A percentile compares a stretch with the other conserved stretches of the same genome.
Evolutionary conservation across 2,329 filamentous ascomycete genomes (phyloP).

Genomic region (Raffaelea deltoideospora): DNA sequence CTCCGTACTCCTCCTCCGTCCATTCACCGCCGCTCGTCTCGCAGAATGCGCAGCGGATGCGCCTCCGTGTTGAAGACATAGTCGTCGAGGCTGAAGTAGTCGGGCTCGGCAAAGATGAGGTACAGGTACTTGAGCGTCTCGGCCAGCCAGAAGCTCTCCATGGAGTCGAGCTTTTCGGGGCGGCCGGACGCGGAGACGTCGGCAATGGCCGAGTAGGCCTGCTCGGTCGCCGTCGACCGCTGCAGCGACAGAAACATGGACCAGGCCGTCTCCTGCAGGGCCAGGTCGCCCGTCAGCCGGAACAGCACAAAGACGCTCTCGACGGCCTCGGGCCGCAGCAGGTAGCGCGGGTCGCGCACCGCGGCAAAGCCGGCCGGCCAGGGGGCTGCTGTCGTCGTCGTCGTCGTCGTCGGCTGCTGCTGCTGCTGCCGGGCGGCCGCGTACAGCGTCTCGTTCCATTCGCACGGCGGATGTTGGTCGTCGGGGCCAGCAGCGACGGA

Average conservation of each 20-base stretch:
- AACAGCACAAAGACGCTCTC: slow-evolving; percentile 68
- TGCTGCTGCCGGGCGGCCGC: slow-evolving; percentile 10
- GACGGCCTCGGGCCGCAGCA: slow-evolving; percentile 55
- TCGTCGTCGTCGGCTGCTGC: slow-evolving; percentile 12
- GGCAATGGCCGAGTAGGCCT: slow-evolving; percentile 10
- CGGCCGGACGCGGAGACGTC: slow-evolving; percentile 24
- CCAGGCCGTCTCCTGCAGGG: slow-evolving; percentile 64
- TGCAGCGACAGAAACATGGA: slow-evolving; percentile 61
- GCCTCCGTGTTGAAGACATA: slow-evolving; percentile 11
- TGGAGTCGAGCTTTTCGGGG: slow-evolving; percentile 22
- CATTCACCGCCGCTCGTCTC: too few relatives aligned
- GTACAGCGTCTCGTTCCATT: slow-evolving; percentile 21
- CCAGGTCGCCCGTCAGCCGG: slow-evolving; percentile 57
- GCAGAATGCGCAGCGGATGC: slow-evolving; percentile 6
- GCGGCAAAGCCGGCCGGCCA: slow-evolving; percentile 13
- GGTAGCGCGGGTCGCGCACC: slow-evolving; percentile 25
- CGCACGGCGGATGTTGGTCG: slow-evolving; percentile 5
- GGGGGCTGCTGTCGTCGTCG: too few relatives aligned
- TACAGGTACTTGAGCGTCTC: slow-evolving; percentile 12
- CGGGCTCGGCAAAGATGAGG: slow-evolving; percentile 8
- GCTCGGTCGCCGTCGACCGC: slow-evolving; percentile 32
- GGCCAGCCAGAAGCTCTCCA: slow-evolving; percentile 11
- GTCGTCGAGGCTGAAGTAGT: slow-evolving; percentile 10
- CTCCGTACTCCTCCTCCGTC: too few relatives aligned
- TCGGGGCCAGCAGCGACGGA: neutral